Conservation (phyloP, 2,329 filamentous ascomycete genomes). For the Chalaropsis thielavioides region DNA sequence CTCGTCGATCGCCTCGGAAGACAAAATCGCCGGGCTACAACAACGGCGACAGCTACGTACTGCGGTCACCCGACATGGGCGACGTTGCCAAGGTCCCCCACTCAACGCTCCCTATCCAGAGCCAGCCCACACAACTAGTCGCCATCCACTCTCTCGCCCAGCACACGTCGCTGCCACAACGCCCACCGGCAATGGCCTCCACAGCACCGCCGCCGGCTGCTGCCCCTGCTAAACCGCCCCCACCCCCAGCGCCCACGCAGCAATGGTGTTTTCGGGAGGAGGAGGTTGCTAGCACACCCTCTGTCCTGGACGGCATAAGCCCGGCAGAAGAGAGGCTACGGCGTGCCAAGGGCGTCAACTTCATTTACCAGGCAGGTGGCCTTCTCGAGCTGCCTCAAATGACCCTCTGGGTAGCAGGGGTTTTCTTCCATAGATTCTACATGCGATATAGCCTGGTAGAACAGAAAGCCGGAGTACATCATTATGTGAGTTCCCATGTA, state of each 20-base stretch:
- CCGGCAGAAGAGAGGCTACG: constrained; percentile 64
- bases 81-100: background rate
- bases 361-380: constrained; percentile 87
- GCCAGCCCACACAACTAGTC: background rate
- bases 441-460: constrained; percentile 77
- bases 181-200: background rate
- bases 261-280: constrained; percentile 87
- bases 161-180: constrained; percentile 5
- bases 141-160: background rate
- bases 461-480: constrained; percentile 65
- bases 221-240: background rate
- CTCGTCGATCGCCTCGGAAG: constrained; percentile 6
- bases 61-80: constrained; percentile 8
- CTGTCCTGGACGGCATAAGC: constrained; percentile 66
- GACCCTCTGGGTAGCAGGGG: constrained; percentile 78
- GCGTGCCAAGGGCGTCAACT: constrained; percentile 85
- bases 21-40: background rate
- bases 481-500: constrained; percentile 52
- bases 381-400: constrained; percentile 84
- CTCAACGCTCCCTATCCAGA: background rate
- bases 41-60: background rate
- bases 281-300: constrained; percentile 71
- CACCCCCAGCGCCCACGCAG: background rate
- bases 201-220: background rate
- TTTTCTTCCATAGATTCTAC: constrained; percentile 92